Percentiles rank a stretch among this genome's conserved stretches.
Evolutionary conservation across 805 yeast species (phyloP).

Genomic region (Cyberlindnera mrakii): DNA sequence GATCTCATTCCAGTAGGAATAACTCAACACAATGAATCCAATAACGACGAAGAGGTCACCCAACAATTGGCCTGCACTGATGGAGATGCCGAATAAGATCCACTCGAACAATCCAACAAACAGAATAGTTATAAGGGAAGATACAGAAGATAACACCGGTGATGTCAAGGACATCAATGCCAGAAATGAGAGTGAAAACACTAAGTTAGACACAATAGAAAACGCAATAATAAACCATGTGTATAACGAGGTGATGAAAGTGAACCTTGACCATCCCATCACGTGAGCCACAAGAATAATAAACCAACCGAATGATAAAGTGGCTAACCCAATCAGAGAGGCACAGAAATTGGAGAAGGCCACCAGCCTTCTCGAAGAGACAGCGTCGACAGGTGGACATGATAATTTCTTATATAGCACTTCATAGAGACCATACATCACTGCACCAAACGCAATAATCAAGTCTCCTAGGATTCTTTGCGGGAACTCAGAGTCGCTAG

Average conservation of each 20-base stretch:
- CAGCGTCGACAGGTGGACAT: constrained; percentile 67
- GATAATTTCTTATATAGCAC: constrained; percentile 70
- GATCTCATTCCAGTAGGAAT: constrained; percentile 62
- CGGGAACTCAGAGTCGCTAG: constrained; percentile 37
- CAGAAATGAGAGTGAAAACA: constrained; percentile 66
- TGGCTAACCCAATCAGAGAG: constrained; percentile 56
- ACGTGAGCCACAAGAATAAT: constrained; percentile 44
- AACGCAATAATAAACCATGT: constrained; percentile 40
- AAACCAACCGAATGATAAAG: constrained; percentile 43
- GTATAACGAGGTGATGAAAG: constrained; percentile 36
- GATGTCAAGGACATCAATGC: constrained; percentile 78
- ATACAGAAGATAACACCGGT: constrained; percentile 71
- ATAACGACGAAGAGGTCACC: constrained; percentile 67
- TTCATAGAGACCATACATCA: constrained; percentile 76
- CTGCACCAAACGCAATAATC: constrained; percentile 67
- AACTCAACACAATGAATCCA: constrained; percentile 64
- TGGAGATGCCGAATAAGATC: constrained; percentile 51
- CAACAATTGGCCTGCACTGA: constrained; percentile 49
- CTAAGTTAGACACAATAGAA: constrained; percentile 57
- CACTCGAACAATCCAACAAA: constrained; percentile 76
- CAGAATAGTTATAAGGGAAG: constrained; percentile 69
- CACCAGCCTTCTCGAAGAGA: constrained; percentile 62
- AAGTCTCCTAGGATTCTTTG: constrained; percentile 62
- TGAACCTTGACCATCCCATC: constrained; percentile 51
- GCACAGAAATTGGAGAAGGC: constrained; percentile 77